Conservation (phyloP, 805 yeast species). For the Nakazawaea anatomiae region DNA sequence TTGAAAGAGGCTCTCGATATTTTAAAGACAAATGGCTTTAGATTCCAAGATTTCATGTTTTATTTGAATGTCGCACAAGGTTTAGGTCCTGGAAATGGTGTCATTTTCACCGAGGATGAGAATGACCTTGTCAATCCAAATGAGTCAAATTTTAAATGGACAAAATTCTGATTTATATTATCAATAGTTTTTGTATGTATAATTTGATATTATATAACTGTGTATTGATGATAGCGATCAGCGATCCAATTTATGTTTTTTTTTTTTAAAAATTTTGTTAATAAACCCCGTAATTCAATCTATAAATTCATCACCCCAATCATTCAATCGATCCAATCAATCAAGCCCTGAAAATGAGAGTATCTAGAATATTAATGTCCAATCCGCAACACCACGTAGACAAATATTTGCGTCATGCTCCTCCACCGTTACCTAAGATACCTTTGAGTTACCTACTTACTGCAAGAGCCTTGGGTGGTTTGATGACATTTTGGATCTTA, state of each 20-base stretch:
- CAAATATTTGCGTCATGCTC: slow-evolving; percentile 41
- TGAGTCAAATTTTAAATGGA: slow-evolving; percentile 39
- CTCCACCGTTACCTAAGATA: slow-evolving; percentile 61
- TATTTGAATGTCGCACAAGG: slow-evolving; percentile 30
- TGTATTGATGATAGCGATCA: no score
- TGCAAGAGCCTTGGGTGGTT: slow-evolving; percentile 69
- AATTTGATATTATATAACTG: no score
- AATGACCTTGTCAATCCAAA: slow-evolving; percentile 41
- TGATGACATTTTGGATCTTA: slow-evolving; percentile 86
- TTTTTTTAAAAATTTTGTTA: no score
- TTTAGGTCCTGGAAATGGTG: slow-evolving; percentile 36
- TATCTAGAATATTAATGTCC: background rate
- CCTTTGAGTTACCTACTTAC: slow-evolving; percentile 46
- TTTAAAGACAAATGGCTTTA: slow-evolving; percentile 24
- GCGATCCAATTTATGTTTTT: no score
- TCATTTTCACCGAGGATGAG: slow-evolving; percentile 24
- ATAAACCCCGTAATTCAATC: background rate
- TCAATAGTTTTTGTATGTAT: no score
- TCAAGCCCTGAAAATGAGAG: background rate
- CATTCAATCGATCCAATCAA: background rate
- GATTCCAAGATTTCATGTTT: slow-evolving; percentile 26
- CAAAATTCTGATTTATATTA: slow-evolving; percentile 16
- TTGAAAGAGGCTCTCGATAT: slow-evolving; percentile 24
- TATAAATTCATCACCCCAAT: background rate
- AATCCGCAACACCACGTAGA: background rate